A percentile compares a stretch with the other conserved stretches of the same genome.
Conservation (phyloP, 345 rosid genomes). For the Clarkia xantiana region DNA sequence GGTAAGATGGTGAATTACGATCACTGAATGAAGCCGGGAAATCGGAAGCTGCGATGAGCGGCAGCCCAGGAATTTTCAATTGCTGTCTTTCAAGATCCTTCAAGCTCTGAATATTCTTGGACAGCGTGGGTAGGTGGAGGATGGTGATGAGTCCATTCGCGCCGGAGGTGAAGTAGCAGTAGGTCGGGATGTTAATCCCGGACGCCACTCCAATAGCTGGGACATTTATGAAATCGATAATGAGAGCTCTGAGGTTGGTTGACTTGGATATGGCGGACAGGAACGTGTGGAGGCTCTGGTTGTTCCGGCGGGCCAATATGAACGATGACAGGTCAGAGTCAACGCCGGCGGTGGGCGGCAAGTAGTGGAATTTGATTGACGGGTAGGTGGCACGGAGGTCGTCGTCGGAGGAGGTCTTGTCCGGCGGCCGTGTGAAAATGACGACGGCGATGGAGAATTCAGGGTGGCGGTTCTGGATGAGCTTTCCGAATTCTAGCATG, state of each 20-base stretch:
- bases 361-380: constrained; percentile 17
- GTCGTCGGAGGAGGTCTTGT: constrained; percentile 2
- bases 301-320: constrained; percentile 10
- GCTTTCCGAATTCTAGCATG: constrained; percentile 3
- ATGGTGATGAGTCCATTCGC: constrained; percentile 9
- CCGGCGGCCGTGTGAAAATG: not conserved
- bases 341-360: constrained; percentile 5
- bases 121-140: constrained; percentile 10
- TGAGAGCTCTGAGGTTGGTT: constrained; percentile 12
- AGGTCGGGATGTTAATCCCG: constrained; percentile 13
- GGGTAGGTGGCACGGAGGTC: constrained; percentile 8
- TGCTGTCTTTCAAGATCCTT: constrained; percentile 8
- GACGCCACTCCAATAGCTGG: constrained; percentile 12
- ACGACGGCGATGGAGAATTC: constrained; percentile 1
- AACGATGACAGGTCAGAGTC: not conserved
- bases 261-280: constrained; percentile 9
- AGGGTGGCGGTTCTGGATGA: constrained; percentile 4
- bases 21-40: not conserved
- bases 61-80: constrained; percentile 15
- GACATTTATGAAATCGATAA: constrained; percentile 17
- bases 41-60: constrained; percentile 1
- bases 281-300: constrained; percentile 8
- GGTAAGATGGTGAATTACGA: not conserved
- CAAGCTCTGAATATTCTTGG: constrained; percentile 8
- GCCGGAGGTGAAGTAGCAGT: constrained; percentile 15